A percentile compares a stretch with the other conserved stretches of the same genome.
Conservation (phyloP, 2,329 filamentous ascomycete genomes). For the Elsinoe fawcettii region DNA sequence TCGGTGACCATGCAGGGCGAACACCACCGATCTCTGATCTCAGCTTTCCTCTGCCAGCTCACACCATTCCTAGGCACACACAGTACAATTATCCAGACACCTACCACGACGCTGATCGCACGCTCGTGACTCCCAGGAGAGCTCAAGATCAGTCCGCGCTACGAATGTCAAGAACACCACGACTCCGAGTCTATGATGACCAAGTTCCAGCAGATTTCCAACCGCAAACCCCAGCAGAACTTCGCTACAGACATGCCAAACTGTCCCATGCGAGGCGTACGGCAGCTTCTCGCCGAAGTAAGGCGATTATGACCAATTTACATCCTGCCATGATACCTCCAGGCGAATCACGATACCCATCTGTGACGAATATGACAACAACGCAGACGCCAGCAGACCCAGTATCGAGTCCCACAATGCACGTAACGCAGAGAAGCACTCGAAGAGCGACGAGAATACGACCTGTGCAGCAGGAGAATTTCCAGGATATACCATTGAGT, state of each 20-base stretch:
- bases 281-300: background rate
- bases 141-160: background rate
- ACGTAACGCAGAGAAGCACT: background rate
- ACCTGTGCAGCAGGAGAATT: background rate
- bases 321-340: constrained; percentile 13
- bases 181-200: constrained; percentile 28
- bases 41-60: background rate
- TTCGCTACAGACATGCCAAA: constrained; percentile 18
- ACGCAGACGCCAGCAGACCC: background rate
- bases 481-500: background rate
- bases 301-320: background rate
- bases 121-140: background rate
- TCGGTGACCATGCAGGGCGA: background rate
- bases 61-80: background rate
- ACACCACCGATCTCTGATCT: background rate
- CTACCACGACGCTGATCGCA: background rate
- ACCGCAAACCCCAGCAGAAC: constrained; percentile 31
- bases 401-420: background rate
- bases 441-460: background rate
- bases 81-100: background rate
- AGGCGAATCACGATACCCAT: constrained; percentile 10
- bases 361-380: background rate
- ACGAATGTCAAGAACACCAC: constrained; percentile 18
- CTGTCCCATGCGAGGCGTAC: constrained; percentile 17
- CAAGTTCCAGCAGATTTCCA: constrained; percentile 22